Evolutionary conservation across 2,329 filamentous ascomycete genomes (phyloP).

Genomic region (Dendrostoma leiphaemia): DNA sequence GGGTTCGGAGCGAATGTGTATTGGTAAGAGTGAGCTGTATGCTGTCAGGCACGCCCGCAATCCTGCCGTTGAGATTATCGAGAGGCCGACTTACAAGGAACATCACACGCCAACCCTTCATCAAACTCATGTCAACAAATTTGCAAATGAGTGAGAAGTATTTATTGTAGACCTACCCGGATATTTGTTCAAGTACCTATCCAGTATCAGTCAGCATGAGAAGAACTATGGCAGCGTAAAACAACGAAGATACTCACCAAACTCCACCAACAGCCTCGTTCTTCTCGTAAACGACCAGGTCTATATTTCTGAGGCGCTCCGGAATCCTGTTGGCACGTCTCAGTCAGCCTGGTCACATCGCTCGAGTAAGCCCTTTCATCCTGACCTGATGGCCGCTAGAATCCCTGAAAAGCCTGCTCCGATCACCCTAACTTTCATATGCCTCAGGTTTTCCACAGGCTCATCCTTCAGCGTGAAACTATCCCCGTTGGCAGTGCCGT

Average conservation of each 20-base stretch:
- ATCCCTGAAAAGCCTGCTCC: conserved; percentile 18
- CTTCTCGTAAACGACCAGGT: conserved; percentile 34
- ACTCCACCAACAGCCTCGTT: conserved; percentile 32
- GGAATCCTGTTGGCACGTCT: conserved; percentile 26
- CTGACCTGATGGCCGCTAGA: conserved; percentile 29
- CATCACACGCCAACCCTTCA: conserved; percentile 32
- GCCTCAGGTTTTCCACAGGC: conserved; percentile 32
- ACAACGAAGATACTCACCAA: conserved; percentile 25
- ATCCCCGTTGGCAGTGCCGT: background rate
- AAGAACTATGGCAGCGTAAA: background rate
- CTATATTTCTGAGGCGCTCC: conserved; percentile 31
- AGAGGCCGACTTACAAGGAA: conserved; percentile 30
- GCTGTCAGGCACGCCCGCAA: background rate
- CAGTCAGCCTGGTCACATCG: background rate
- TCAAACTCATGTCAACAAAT: background rate
- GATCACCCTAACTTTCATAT: conserved; percentile 29
- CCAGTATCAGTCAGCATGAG: background rate
- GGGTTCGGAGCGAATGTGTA: conserved; percentile 56
- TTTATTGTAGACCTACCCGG: conserved; percentile 27
- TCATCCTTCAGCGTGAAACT: conserved; percentile 26
- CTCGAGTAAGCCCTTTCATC: background rate
- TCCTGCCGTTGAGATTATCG: background rate
- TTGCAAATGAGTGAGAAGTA: background rate
- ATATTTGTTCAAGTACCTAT: conserved; percentile 32
- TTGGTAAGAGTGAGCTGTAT: conserved; percentile 50